phyloP scores from a whole-genome alignment of 1,284 basidiomycete genomes.

The Amylostereum areolatum region DNA sequence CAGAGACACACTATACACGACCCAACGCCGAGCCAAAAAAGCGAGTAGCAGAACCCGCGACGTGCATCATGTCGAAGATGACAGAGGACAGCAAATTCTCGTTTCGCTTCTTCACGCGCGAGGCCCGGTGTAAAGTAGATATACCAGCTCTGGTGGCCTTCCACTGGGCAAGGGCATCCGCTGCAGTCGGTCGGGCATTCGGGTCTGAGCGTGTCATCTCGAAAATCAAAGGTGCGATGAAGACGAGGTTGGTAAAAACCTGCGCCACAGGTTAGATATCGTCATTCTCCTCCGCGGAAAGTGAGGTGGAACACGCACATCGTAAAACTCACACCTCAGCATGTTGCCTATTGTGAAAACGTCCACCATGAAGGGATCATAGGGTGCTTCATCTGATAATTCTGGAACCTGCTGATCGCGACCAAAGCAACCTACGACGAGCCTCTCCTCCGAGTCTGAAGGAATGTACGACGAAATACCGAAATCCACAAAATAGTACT shows the following conservation, averaged over 20 bases:
- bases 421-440: not conserved
- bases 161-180: not conserved
- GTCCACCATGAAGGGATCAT: not conserved
- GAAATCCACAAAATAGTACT: slow-evolving; percentile 26
- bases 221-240: not conserved
- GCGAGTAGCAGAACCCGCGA: too few species aligned
- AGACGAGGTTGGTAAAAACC: not conserved
- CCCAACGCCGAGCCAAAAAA: too few species aligned
- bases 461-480: slow-evolving; percentile 16
- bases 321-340: not conserved
- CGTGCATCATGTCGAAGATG: too few species aligned
- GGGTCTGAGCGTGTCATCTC: not conserved
- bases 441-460: slow-evolving; percentile 8
- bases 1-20: too few species aligned
- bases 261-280: not conserved
- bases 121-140: too few species aligned
- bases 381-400: not conserved
- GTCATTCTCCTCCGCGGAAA: not conserved
- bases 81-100: too few species aligned
- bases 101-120: too few species aligned
- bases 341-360: not conserved
- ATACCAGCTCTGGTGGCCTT: too few species aligned
- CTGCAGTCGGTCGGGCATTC: not conserved
- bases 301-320: not conserved
- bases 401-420: not conserved